Evolutionary conservation across 2,329 filamentous ascomycete species (phyloP).

Genomic region (Ophiostoma sp.): DNA sequence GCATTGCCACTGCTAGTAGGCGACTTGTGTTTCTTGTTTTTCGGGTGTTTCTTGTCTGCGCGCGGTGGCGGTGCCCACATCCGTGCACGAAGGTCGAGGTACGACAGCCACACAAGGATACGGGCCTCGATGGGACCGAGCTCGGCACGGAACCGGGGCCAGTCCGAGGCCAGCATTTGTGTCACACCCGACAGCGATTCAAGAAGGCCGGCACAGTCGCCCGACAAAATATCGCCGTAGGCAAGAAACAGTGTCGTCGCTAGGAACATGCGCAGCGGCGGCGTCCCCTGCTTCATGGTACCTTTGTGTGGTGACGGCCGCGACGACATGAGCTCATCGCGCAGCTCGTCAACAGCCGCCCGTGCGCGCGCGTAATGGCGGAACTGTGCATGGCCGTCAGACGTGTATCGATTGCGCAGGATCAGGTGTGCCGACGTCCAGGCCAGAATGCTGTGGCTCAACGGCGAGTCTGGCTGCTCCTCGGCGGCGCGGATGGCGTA

Average conservation of each 20-base stretch:
- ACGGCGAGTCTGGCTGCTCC: conserved; percentile 20
- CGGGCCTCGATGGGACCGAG: background rate
- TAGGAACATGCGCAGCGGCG: background rate
- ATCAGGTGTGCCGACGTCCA: conserved; percentile 22
- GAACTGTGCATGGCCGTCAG: conserved; percentile 16
- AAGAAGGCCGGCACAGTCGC: background rate
- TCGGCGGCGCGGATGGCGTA: conserved; percentile 23
- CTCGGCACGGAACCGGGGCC: background rate
- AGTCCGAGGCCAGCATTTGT: background rate
- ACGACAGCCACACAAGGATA: background rate
- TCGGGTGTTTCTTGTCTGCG: background rate
- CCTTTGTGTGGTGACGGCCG: background rate
- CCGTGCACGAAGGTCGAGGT: background rate
- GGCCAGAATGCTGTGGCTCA: conserved; percentile 23
- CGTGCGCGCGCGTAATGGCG: conserved; percentile 21
- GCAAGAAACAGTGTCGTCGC: background rate
- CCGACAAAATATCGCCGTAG: background rate
- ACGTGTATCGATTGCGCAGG: conserved; percentile 10
- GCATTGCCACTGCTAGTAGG: background rate
- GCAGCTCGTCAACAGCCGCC: background rate
- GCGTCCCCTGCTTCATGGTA: background rate
- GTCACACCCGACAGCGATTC: background rate
- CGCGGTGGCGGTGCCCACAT: background rate
- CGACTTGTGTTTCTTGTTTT: background rate
- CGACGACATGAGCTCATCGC: background rate